A percentile compares a stretch with the other conserved stretches of the same genome.
Conservation (phyloP, 306 rosid species). For the Cicer chorassanicum region DNA sequence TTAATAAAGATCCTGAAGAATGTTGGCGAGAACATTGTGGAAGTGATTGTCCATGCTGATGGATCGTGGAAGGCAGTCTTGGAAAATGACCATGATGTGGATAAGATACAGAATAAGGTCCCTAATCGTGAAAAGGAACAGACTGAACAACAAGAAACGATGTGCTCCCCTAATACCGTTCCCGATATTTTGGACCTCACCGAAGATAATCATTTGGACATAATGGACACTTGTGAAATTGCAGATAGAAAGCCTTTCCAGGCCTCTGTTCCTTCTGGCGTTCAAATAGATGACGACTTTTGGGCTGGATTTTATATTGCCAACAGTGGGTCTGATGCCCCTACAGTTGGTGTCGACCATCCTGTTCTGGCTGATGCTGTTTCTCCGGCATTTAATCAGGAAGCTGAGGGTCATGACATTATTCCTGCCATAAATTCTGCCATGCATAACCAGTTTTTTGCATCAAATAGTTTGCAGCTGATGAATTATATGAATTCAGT, state of each 20-base stretch:
- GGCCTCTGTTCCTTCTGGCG: slow-evolving; percentile 37
- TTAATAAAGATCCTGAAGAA: slow-evolving; percentile 68
- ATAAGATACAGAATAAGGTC: slow-evolving; percentile 47
- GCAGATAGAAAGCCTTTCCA: slow-evolving; percentile 66
- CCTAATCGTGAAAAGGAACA: slow-evolving; percentile 48
- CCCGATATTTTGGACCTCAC: slow-evolving; percentile 70
- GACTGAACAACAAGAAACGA: slow-evolving; percentile 54
- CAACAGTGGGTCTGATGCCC: slow-evolving; percentile 48
- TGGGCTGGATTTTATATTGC: slow-evolving; percentile 51
- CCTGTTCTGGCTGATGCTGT: slow-evolving; percentile 51
- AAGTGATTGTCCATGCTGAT: slow-evolving; percentile 73
- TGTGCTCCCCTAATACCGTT: slow-evolving; percentile 38
- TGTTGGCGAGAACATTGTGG: slow-evolving; percentile 70
- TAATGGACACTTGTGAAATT: slow-evolving; percentile 41
- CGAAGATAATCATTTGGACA: slow-evolving; percentile 63
- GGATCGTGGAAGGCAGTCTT: slow-evolving; percentile 86
- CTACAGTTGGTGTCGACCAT: slow-evolving; percentile 45
- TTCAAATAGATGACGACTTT: slow-evolving; percentile 54
- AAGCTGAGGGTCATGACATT: slow-evolving; percentile 53
- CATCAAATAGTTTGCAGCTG: slow-evolving; percentile 50
- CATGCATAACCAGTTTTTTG: slow-evolving; percentile 51
- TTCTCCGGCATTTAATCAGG: slow-evolving; percentile 59
- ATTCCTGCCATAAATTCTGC: slow-evolving; percentile 22
- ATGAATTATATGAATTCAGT: slow-evolving; percentile 41
- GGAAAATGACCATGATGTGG: slow-evolving; percentile 53